These are phyloP conservation scores for Globisporangium yorkense DNA, from an alignment of 352 stramenopile species.

Conservation along the genomic window DNA sequence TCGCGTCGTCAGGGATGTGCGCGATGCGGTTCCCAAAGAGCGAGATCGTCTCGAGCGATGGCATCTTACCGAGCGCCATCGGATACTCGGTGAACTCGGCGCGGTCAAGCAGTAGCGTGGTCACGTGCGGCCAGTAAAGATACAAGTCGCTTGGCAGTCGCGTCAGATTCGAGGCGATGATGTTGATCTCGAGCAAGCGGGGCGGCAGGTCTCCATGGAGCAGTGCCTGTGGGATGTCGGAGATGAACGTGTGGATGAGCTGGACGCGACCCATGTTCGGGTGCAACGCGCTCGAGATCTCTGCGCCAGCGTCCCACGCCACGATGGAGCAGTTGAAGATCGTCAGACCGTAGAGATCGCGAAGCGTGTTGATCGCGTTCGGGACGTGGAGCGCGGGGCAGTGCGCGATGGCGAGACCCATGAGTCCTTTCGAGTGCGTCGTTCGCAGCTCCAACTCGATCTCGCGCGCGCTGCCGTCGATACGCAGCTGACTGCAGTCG, in stretches of 20 bases:
- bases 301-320: conserved; percentile 6
- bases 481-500: conserved; percentile 13
- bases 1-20: conserved; percentile 3
- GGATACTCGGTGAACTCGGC: conserved; percentile 6
- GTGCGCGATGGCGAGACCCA: conserved; percentile 14
- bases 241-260: conserved; percentile 10
- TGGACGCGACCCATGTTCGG: conserved; percentile 13
- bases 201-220: conserved; percentile 6
- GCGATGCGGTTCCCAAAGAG: conserved; percentile 4
- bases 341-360: conserved; percentile 10
- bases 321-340: conserved; percentile 18
- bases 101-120: conserved; percentile 13
- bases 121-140: conserved; percentile 8
- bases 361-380: conserved; percentile 3
- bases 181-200: conserved; percentile 13
- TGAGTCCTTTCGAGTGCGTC: conserved; percentile 6
- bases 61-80: conserved; percentile 5
- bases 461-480: conserved; percentile 2
- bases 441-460: conserved; percentile 1
- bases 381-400: conserved; percentile 13
- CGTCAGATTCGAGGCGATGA: conserved; percentile 18
- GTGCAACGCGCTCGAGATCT: conserved; percentile 1
- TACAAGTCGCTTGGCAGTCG: conserved; percentile 10
- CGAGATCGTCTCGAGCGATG: conserved; percentile 11
- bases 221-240: conserved; percentile 6